Percentiles rank a stretch among this genome's conserved stretches.
phyloP scores from a whole-genome alignment of 2,329 filamentous ascomycete species.

The Leptosphaerulina australis region DNA sequence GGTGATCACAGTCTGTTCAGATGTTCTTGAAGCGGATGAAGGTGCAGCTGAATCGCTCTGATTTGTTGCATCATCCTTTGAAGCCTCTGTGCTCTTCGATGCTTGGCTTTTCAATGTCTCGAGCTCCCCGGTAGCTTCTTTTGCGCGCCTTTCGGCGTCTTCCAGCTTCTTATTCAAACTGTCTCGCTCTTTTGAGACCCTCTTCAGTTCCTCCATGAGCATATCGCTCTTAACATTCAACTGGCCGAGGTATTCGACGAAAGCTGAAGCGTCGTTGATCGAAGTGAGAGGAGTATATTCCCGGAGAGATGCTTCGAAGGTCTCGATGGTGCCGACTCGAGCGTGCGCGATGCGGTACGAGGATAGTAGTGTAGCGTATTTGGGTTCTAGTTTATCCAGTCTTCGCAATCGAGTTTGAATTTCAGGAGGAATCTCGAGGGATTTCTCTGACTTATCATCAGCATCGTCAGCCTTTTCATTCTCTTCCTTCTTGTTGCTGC shows the following conservation, averaged over 20 bases:
- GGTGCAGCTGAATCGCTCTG: conserved; percentile 35
- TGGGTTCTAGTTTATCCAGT: conserved; percentile 86
- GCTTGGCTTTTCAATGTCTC: conserved; percentile 56
- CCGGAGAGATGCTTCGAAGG: conserved; percentile 87
- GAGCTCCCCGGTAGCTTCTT: conserved; percentile 68
- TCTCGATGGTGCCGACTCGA: conserved; percentile 84
- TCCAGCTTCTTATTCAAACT: conserved; percentile 76
- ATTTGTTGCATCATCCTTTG: conserved; percentile 37
- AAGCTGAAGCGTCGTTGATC: conserved; percentile 80
- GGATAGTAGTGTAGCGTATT: conserved; percentile 64
- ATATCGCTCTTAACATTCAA: conserved; percentile 85
- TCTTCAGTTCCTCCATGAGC: conserved; percentile 91
- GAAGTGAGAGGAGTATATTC: conserved; percentile 92
- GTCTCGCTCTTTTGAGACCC: conserved; percentile 81
- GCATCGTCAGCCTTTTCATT: conserved; percentile 39
- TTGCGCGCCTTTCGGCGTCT: conserved; percentile 68
- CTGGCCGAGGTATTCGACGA: conserved; percentile 90
- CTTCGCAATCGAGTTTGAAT: conserved; percentile 77
- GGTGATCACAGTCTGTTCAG: conserved; percentile 33
- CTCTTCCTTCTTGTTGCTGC: conserved; percentile 42
- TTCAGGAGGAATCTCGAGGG: conserved; percentile 72
- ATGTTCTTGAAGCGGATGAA: conserved; percentile 32
- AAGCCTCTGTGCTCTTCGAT: conserved; percentile 18
- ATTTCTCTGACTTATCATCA: conserved; percentile 35
- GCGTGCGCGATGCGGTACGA: conserved; percentile 92